These are phyloP conservation scores for Cercospora zeae-maydis DNA, from an alignment of 2,329 filamentous ascomycete genomes.

Conservation along the genomic window DNA sequence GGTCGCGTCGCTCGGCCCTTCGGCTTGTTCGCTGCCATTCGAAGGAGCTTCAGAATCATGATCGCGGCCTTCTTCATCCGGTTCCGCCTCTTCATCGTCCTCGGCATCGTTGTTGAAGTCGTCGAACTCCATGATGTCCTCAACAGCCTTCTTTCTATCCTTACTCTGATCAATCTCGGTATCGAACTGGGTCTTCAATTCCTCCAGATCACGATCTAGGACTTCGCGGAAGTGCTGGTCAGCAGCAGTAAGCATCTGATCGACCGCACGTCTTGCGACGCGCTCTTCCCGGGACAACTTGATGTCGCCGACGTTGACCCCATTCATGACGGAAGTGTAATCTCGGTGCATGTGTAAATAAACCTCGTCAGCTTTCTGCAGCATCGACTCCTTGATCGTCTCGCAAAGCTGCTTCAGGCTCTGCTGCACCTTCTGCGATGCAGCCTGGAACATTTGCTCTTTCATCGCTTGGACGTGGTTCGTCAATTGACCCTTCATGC, in stretches of 20 bases:
- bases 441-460: conserved; percentile 50
- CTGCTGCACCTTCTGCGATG: conserved; percentile 42
- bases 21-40: not conserved
- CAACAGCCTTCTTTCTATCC: not conserved
- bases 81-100: not conserved
- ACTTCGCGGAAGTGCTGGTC: conserved; percentile 22
- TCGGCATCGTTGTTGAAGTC: conserved; percentile 10
- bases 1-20: not conserved
- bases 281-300: conserved; percentile 25
- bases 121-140: conserved; percentile 13
- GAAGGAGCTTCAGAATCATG: not conserved
- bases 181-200: conserved; percentile 13
- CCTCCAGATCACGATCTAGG: conserved; percentile 20
- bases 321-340: conserved; percentile 38
- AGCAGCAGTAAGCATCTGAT: conserved; percentile 19
- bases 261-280: conserved; percentile 18
- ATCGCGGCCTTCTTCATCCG: not conserved
- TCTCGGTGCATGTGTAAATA: conserved; percentile 37
- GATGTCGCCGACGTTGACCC: conserved; percentile 17
- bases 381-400: conserved; percentile 43
- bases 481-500: conserved; percentile 54
- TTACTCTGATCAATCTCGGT: not conserved
- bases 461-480: conserved; percentile 43
- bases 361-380: conserved; percentile 47
- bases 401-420: conserved; percentile 44